Evolutionary conservation across 2,329 filamentous ascomycete species (phyloP), one percentile per base, ranked within the genome.

Genomic region (Fusarium chlamydosporum): DNA sequence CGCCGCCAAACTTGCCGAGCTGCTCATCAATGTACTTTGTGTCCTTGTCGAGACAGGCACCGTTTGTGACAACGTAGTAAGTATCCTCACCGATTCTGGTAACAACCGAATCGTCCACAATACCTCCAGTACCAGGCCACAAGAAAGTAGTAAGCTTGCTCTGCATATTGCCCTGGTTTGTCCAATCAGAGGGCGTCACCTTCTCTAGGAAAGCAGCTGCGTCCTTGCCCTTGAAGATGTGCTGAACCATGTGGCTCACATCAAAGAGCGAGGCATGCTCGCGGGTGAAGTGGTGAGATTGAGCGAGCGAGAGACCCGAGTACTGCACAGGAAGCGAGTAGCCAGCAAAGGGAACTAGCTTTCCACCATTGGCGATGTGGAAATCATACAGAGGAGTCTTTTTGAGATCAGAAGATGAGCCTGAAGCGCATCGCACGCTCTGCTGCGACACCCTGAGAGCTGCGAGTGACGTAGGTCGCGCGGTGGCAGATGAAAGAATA

Each of bases 11-110:
- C 68, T 84, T 81, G 68, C 82, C 82, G 52, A 97, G 85, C 78
- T 97, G 88, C 62, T 88, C 83, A 43, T 83, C 83, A 20, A 99
- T 81, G 79, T 94, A 98, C 52, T 84, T 86, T 64, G 92, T 84
- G 80, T 98, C 95, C 82, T 97, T 97, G 46, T 94, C 91, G 55
- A 94, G 87, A 80, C 94, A 97, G 37, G 89, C 96, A 27, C 95
- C 96, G 79, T 99, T 99, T 68, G 94, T 97, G 65, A 99, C 96
- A 60, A 98, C 89, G 80, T 97, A 97, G 83, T 94, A 98, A 55
- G 86, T 81, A 61, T 93, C 88, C 56, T 86, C 84, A 27, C 84
- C 86, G n/a, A 97, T 85, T 65, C 91, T 88, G 7, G 94, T 96
- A 75, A 99, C 90, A 73, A 99, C 91, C 6, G 92, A 94, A 81